These are phyloP conservation scores for Ophiostoma quercus DNA, from an alignment of 2,329 filamentous ascomycete genomes.

Conservation along the genomic window DNA sequence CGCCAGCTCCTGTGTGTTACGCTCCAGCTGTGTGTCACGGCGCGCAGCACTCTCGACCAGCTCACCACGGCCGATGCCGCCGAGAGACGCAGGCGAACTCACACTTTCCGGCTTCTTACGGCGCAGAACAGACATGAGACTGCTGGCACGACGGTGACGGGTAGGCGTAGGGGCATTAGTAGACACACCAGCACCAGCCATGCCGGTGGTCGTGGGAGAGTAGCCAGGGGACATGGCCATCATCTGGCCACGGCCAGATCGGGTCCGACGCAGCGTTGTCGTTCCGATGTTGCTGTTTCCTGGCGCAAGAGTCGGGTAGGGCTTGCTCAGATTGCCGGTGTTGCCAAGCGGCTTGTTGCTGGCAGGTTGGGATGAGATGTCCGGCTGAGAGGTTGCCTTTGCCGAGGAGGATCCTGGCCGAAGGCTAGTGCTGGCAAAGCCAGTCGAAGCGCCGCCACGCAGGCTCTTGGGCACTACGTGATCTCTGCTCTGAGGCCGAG, in stretches of 20 bases:
- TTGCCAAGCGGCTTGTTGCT: not conserved
- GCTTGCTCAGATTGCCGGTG: not conserved
- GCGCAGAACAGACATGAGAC: conserved; percentile 57
- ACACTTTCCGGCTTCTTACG: conserved; percentile 52
- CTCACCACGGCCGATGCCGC: conserved; percentile 49
- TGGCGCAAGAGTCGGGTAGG: not conserved
- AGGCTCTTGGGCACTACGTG: conserved; percentile 39
- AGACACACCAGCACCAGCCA: conserved; percentile 14
- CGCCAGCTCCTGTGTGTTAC: conserved; percentile 50
- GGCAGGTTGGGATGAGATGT: not conserved
- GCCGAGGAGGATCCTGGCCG: conserved; percentile 12
- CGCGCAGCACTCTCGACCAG: conserved; percentile 54
- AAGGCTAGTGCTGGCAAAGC: conserved; percentile 12
- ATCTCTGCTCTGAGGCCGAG: conserved; percentile 48
- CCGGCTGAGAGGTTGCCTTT: not conserved
- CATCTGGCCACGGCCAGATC: conserved; percentile 40
- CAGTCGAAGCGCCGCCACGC: conserved; percentile 30
- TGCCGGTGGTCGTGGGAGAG: conserved; percentile 23
- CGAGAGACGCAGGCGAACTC: conserved; percentile 28
- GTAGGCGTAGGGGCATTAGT: conserved; percentile 25
- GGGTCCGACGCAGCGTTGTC: conserved; percentile 36
- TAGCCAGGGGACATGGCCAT: conserved; percentile 27
- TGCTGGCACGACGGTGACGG: conserved; percentile 37
- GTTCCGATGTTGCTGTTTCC: conserved; percentile 24
- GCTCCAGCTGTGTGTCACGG: conserved; percentile 58